A percentile compares a stretch with the other conserved stretches of the same genome.
phyloP scores from a whole-genome alignment of 495 filamentous ascomycete species.

The Lasiosphaeriaceae sp. region DNA sequence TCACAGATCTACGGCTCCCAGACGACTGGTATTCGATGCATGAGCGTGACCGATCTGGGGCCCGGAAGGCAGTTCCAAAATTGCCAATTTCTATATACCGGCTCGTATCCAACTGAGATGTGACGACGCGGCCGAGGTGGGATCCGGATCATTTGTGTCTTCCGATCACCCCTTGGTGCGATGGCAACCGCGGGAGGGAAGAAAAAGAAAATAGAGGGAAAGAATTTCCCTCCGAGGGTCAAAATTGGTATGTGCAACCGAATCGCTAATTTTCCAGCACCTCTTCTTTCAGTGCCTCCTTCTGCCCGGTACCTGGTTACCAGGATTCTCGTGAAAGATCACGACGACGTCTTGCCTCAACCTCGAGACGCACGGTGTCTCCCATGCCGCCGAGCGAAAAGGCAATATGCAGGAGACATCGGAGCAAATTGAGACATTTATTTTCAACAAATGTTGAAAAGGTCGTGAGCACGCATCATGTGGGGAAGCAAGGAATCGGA shows the following conservation, averaged over 20 bases:
- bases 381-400: background rate
- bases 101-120: conserved; percentile 7
- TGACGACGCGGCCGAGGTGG: conserved; percentile 1
- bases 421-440: conserved; percentile 1
- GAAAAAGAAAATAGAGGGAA: background rate
- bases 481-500: conserved; percentile 2
- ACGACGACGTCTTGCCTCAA: background rate
- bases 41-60: conserved; percentile 1
- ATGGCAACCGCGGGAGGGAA: background rate
- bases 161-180: background rate
- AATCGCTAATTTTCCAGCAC: background rate
- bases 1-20: background rate
- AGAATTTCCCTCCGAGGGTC: background rate
- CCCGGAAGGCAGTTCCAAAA: conserved; percentile 7
- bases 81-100: conserved; percentile 9
- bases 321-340: no score
- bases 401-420: background rate
- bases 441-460: background rate
- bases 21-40: conserved; percentile 3
- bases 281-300: no score
- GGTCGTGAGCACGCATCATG: background rate
- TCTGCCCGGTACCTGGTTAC: no score
- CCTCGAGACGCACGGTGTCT: background rate
- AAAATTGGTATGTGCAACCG: background rate
- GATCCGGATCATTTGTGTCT: background rate